Conservation (phyloP, 495 filamentous ascomycete species). For the Penicillium fimorum region DNA sequence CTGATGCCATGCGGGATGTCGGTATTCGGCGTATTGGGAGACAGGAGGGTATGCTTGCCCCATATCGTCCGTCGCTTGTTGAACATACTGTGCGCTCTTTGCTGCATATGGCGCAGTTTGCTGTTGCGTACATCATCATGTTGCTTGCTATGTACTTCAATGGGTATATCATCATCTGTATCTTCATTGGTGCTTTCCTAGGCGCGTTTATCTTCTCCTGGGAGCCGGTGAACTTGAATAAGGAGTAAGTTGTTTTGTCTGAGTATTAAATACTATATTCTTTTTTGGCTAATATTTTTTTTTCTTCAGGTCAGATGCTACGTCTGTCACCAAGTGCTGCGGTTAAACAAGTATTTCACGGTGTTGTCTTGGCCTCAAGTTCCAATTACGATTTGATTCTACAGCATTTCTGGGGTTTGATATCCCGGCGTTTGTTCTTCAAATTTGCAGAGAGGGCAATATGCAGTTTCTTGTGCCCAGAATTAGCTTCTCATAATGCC, state of each 20-base stretch:
- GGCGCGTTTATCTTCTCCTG: slow-evolving; percentile 60
- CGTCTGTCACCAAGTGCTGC: slow-evolving; percentile 8
- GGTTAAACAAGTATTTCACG: not conserved
- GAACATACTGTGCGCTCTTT: slow-evolving; percentile 62
- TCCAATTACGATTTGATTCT: not conserved
- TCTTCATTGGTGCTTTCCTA: slow-evolving; percentile 61
- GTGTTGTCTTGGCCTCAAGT: not conserved
- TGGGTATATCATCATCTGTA: slow-evolving; percentile 61
- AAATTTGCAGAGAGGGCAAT: not conserved
- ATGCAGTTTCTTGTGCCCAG: not conserved
- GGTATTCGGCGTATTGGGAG: not conserved
- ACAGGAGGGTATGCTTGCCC: not conserved
- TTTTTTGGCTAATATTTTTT: not conserved
- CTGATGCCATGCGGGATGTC: not conserved
- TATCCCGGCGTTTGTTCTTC: not conserved
- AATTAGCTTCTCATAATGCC: not conserved
- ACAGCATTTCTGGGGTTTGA: not conserved
- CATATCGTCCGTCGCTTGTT: slow-evolving; percentile 48
- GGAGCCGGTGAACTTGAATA: slow-evolving; percentile 34
- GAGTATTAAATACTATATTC: not conserved
- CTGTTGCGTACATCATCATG: slow-evolving; percentile 71
- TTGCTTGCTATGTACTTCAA: slow-evolving; percentile 68
- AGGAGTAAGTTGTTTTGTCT: slow-evolving; percentile 17
- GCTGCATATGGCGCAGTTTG: slow-evolving; percentile 66
- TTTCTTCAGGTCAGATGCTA: slow-evolving; percentile 1